Evolutionary conservation across 1,284 basidiomycete species (phyloP), one percentile per base, ranked within the genome.

Genomic region (Moesziomyces antarcticus): DNA sequence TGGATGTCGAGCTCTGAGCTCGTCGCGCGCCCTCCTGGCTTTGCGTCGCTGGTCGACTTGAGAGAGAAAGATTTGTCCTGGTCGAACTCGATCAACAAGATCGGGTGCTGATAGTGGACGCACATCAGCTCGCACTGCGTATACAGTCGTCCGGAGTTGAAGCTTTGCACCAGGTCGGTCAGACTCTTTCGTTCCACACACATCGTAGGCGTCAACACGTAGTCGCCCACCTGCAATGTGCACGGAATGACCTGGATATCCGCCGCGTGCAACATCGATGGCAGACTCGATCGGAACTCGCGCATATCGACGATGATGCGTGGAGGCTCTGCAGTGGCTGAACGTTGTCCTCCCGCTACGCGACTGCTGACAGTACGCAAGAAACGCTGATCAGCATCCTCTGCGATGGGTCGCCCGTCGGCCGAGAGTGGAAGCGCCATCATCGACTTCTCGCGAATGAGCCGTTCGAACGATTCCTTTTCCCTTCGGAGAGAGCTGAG

Each of bases 111-210:
- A 86, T 98, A 99, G 83, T 98, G 92, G 6, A 92, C 91, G 0
- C 92, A 94, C 96, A 99, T 98, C 20, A 93, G 85, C 85, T 99
- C 96, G 86, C 96, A 98, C 82, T 99, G 96, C 0, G 94, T 93
- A 83, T 97, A 97, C n/a, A 99, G 84, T 67, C 96, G 88, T 16
- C 96, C 96, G 75, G 91, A 96, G 63, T 91, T 94, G 83, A 99
- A 94, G 87, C 93, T 94, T 30, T 91, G 89, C 21, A 96, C 89
- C 67, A 99, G 84, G 86, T 99, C 96, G 0, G 93, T 88, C 57
- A 98, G 87, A 77, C 94, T 95, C 86, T 99, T 99, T 55, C 96
- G 87, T 85, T 99, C 97, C 1, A 99, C 92, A 73, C 93, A 95
- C 78, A 99, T 96, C 72, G 96, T 93, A 0, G 95, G 95, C 5